Base-by-base conservation (phyloP, 495 filamentous ascomycete genomes). In the Neurospora sp. region DNA sequence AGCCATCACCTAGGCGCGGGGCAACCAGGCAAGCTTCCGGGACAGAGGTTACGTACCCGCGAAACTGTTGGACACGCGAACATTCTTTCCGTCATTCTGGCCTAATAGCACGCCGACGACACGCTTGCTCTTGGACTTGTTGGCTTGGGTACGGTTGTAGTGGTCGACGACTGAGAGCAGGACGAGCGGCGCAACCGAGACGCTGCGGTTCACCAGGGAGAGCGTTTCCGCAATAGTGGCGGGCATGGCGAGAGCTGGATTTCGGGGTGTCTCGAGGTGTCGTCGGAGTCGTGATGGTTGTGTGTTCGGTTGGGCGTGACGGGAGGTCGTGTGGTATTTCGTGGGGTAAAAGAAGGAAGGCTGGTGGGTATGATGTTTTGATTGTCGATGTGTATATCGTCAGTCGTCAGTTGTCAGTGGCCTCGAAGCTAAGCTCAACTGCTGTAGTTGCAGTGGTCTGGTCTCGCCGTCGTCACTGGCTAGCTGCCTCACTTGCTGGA, bases 161-260 rank as follows among this genome's bases (percentile, higher is more conserved):
- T 99, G 96, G 87, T 99, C 96, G 88, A 96, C 96, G 77, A 91
- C 95, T 74, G 94, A 97, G 78, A 99, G 93, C 74, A 99, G 93
- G 77, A 99, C 96, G 82, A 99, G 90, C 74, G 96, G 96, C 75
- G 96, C 96, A 81, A 99, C 94, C 75, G 95, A 97, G 83, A 99
- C 96, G 82, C 90, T 97, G 81, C 93, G 89, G 80, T 91, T 93
- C 81, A 97, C 92, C 79, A 97, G 89, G 72, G 92, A 94, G 78
- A 98, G 90, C 73, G 94, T 95, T 83, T 98, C 94, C 78, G 93
- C 93, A 82, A 94, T 97, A 74, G 94, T 98, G 83, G 94, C 89
- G 84, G 93, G 94, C 94, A 98, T 97, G 78, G 78, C 86, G 83
- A 76, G 22, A 41, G 46, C 20, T 18, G 38, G 18, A n/a, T 69